Evolutionary conservation across 2,329 filamentous ascomycete species (phyloP).

Genomic region (Venturia pyrina): DNA sequence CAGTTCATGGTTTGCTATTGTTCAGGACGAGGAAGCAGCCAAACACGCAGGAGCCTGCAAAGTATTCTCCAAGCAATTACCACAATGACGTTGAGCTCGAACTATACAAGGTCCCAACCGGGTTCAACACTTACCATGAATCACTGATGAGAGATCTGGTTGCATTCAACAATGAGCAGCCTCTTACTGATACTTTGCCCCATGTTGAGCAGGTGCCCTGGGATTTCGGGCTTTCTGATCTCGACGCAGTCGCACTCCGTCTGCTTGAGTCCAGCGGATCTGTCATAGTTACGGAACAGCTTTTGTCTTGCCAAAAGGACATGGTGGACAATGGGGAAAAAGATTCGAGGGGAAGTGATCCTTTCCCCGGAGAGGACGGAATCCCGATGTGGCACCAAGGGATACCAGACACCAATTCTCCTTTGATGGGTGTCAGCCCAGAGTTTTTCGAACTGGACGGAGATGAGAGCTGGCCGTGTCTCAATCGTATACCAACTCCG

Average conservation of each 20-base stretch:
- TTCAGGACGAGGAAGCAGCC: not conserved
- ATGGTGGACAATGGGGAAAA: not conserved
- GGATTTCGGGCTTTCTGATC: not conserved
- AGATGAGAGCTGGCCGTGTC: not conserved
- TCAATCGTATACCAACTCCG: not conserved
- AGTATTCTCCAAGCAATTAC: not conserved
- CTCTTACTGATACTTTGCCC: not conserved
- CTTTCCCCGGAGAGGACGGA: not conserved
- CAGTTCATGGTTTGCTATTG: not conserved
- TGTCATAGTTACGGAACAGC: not conserved
- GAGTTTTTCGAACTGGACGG: not conserved
- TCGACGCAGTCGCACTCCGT: not conserved
- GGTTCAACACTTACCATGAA: not conserved
- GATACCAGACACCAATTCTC: not conserved
- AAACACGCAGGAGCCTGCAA: not conserved
- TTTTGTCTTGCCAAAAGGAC: not conserved
- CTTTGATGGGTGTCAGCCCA: not conserved
- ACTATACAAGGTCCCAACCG: not conserved
- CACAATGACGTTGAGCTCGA: too few relatives aligned
- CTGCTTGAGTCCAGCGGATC: not conserved
- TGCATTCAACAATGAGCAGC: not conserved
- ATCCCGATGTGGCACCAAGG: not conserved
- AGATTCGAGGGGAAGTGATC: not conserved
- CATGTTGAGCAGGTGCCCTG: not conserved
- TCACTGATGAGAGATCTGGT: not conserved